Conservation (phyloP, 805 yeast genomes). For the Ogataea pilisensis region DNA sequence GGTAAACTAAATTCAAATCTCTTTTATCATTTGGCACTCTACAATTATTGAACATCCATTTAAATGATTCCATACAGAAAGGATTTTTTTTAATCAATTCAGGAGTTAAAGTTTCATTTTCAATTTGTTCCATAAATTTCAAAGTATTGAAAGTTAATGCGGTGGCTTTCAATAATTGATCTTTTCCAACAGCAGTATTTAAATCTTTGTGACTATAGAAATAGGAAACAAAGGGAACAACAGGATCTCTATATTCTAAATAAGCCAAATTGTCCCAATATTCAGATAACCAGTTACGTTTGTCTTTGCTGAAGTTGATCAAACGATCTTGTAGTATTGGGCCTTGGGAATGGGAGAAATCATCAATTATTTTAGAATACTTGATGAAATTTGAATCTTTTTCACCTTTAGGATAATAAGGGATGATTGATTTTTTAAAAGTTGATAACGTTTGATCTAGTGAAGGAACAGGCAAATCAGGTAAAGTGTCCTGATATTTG, state of each 20-base stretch:
- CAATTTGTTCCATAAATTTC: constrained; percentile 62
- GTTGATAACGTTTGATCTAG: constrained; percentile 63
- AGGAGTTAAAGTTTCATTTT: constrained; percentile 70
- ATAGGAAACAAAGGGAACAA: constrained; percentile 91
- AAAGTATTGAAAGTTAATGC: constrained; percentile 65
- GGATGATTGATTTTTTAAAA: constrained; percentile 70
- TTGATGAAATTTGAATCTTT: constrained; percentile 32
- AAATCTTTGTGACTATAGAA: constrained; percentile 80
- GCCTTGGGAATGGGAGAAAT: constrained; percentile 60
- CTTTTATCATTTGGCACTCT: constrained; percentile 67
- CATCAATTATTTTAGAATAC: constrained; percentile 57
- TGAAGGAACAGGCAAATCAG: constrained; percentile 84
- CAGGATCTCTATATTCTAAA: constrained; percentile 85
- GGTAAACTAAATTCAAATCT: constrained; percentile 54
- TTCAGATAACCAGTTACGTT: constrained; percentile 83
- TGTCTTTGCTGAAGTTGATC: constrained; percentile 45
- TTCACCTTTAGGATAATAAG: constrained; percentile 52
- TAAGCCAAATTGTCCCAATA: constrained; percentile 96
- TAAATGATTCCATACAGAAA: constrained; percentile 93
- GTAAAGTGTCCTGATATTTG: constrained; percentile 68
- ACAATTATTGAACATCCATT: constrained; percentile 84
- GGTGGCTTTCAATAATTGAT: constrained; percentile 71
- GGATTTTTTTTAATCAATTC: constrained; percentile 73
- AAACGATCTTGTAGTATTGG: constrained; percentile 72
- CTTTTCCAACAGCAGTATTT: constrained; percentile 49